A percentile compares a stretch with the other conserved stretches of the same genome.
Conservation (phyloP, 2,329 filamentous ascomycete species). For the Phyllosticta capitalensis region DNA sequence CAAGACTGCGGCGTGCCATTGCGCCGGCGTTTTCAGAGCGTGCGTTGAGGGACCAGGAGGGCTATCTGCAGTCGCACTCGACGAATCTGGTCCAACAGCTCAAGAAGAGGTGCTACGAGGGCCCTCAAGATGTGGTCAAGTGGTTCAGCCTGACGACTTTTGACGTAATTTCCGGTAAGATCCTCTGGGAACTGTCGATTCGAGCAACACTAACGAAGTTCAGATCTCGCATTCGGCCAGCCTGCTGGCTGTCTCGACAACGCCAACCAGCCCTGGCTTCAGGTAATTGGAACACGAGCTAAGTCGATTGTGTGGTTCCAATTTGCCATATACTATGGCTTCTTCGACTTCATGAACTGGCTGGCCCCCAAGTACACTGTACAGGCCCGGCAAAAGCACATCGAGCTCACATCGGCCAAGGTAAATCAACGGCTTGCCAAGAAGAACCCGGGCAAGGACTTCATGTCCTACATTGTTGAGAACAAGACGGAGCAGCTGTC, state of each 20-base stretch:
- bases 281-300: neutral
- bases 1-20: conserved; percentile 29
- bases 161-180: conserved; percentile 9
- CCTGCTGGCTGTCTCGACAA: conserved; percentile 18
- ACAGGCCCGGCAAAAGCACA: neutral
- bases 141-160: conserved; percentile 1
- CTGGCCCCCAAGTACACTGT: neutral
- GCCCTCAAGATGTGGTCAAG: neutral
- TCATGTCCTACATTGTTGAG: neutral
- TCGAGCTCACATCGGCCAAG: neutral
- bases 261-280: neutral
- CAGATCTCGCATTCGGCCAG: conserved; percentile 21
- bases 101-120: neutral
- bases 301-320: neutral
- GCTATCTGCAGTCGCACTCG: conserved; percentile 10
- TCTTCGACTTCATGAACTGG: neutral
- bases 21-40: conserved; percentile 32
- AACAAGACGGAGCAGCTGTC: neutral
- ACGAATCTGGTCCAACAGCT: conserved; percentile 19
- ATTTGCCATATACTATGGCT: neutral
- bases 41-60: conserved; percentile 15
- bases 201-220: neutral
- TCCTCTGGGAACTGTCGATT: neutral
- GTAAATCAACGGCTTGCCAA: neutral
- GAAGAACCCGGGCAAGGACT: conserved; percentile 1